A percentile compares a stretch with the other conserved stretches of the same genome.
Evolutionary conservation across 2,329 filamentous ascomycete genomes (phyloP).

Genomic region (Purpureocillium takamizusanense): DNA sequence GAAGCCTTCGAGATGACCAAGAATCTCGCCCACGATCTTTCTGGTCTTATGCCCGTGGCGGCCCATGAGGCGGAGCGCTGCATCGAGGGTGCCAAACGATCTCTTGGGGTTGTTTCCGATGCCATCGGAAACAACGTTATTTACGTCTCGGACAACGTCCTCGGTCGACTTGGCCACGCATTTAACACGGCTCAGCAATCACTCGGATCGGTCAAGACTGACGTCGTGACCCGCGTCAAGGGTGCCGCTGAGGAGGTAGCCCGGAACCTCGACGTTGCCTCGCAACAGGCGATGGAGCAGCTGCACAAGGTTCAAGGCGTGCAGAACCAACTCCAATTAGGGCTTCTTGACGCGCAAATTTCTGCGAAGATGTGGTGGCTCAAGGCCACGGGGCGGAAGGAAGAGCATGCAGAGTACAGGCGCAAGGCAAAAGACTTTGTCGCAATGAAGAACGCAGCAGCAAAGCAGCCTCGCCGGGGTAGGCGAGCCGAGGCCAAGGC

Average conservation of each 20-base stretch:
- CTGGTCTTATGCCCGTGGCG: constrained; percentile 28
- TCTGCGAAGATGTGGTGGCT: constrained; percentile 49
- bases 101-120: constrained; percentile 20
- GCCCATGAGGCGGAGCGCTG: constrained; percentile 28
- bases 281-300: constrained; percentile 10
- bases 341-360: constrained; percentile 44
- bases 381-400: constrained; percentile 37
- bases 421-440: constrained; percentile 36
- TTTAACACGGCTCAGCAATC: constrained; percentile 13
- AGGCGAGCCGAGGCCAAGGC: constrained; percentile 15
- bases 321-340: constrained; percentile 32
- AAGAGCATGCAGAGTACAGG: constrained; percentile 37
- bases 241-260: constrained; percentile 10
- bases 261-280: constrained; percentile 8
- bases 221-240: constrained; percentile 9
- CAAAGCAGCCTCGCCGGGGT: constrained; percentile 17
- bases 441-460: constrained; percentile 23
- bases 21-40: constrained; percentile 31
- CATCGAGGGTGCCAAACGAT: constrained; percentile 23
- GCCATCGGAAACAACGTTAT: constrained; percentile 13
- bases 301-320: constrained; percentile 15
- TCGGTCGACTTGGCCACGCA: constrained; percentile 12
- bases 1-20: constrained; percentile 35
- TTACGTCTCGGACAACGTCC: constrained; percentile 17
- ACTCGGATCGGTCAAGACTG: constrained; percentile 11